Base-by-base conservation (phyloP, 2,329 filamentous ascomycete species). In the Helotiales sp. region DNA sequence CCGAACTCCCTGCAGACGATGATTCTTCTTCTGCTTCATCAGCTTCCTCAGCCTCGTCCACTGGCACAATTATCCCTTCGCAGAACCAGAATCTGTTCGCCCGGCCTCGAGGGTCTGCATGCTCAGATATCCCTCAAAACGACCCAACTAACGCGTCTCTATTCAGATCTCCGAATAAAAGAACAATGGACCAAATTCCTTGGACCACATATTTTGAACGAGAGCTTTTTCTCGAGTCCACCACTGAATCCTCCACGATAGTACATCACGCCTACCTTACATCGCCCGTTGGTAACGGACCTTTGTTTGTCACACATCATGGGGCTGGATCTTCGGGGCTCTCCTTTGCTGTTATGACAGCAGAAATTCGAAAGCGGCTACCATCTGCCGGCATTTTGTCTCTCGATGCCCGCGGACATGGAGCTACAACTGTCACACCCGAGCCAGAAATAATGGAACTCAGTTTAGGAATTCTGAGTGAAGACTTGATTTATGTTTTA, bases 151-250 rank as follows among this genome's bases (percentile, higher is more conserved):
- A 68, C 63, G 24, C 30, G 45, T 69, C 49, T 60, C 26, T 22
- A 58, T 52, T 13, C 64, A 78, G 76, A 47, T 65, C 70, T 49
- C 74, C 75, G 20, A 78, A 73, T 52, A 75, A 74, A 64, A 73
- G 71, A 73, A 75, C 72, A 30, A 72, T 76, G 69, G 74, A 75
- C 40, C 76, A 73, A 66, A 75, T 78, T 67, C 76, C 91, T 37
- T 99, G 96, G 96, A 93, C 92, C 26, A 88, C 91, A 43, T 98
- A 93, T 81, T 98, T 97, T 80, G 88, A 93, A 71, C 89, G 93
- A 74, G 95, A 98, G 78, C 84, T 98, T 64, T 93, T 88, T 75
- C 84, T 98, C 60, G 82, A 86, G 65, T 81, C 83, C 61, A 77
- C 80, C 57, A 75, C 79, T 40, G 78, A 78, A 11, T 75, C 78